Evolutionary conservation across 176 grass and related monocot species (phyloP), one percentile per base, ranked within the genome.

Genomic region (Guadua angustifolia): DNA sequence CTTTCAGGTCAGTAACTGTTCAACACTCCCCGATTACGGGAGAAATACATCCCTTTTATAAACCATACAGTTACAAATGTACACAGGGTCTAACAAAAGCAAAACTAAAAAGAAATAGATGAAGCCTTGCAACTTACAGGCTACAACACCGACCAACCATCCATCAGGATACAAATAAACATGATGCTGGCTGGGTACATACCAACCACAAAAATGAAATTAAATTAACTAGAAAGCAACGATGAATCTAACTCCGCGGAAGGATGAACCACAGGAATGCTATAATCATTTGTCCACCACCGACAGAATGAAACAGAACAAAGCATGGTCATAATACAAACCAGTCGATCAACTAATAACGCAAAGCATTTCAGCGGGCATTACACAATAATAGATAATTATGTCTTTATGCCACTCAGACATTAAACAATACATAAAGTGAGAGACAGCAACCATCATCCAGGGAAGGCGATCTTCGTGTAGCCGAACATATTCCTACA

Each of bases 371-470:
- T 21, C 55, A 4, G 21, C 9, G 2, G 19, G 1, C 14, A 72
- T 44, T 69, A 76, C 80, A 88, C 11, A 39, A 25, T 44, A 64
- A 73, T 44, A 73, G 45, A 65, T 83, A 77, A 17, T 79, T 39
- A 56, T 19, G 74, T 66, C 59, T 79, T 38, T 47, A 59, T 16
- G 50, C 51, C 44, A 73, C 65, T 25, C 80, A 18, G 61, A 38
- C 17, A 83, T 36, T 83, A 57, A 77, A 66, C 46, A 78, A 24
- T 9, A 22, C 24, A 72, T 78, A 45, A 22, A 24, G 61, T 63
- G 11, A 24, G 69, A 87, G 77, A 29, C 29, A 57, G 57, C 66
- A 83, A 65, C 47, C 26, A 73, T 88, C 32, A 83, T 88, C 66
- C 81, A 79, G 74, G 75, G 39, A 79, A 79, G 75, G 21, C 42